Base-by-base conservation (phyloP, 768 basidiomycete genomes). In the Boletus sp. region DNA sequence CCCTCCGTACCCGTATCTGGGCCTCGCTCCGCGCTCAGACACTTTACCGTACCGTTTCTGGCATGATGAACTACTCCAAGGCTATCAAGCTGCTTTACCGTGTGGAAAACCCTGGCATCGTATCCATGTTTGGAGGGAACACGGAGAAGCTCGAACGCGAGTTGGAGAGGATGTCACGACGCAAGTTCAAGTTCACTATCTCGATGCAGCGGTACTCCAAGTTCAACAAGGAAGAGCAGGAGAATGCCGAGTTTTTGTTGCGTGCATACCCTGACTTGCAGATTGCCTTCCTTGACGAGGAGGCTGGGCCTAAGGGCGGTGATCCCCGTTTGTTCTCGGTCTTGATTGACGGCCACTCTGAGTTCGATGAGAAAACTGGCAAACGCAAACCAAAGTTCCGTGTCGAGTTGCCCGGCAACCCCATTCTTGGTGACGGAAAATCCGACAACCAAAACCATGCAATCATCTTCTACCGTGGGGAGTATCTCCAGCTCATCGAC, bases 31-130 rank as follows among this genome's bases (percentile, higher is more conserved):
- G 97, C 50, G 95, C 95, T 6, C 97, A 99, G 74, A 99, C 97
- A 0, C 83, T 99, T 32, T 99, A 99, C 73, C 88, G 97, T 58
- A 99, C 97, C 11, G 93, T 98, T 19, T 98, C 97, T 5, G 97
- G 97, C 57, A 98, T 99, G 93, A 98, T 99, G 97, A 98, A 99
- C 77, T 99, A 99, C 75, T 90, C 93, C 65, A 99, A 99, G 75
- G 97, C 97, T 25, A 96, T 99, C 85, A 99, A 99, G 73, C 82
- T 99, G 35, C 82, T 98, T 19, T 98, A 98, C 72, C 91, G 97
- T 34, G 96, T 99, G 57, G 97, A 98, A 75, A 98, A 98, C 72
- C 97, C 97, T 8, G 93, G 93, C 70, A 89, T 98, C 52, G 97
- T 99, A 2, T 93, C 98, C 68, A 83, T 84, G 56, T 96, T 98